Base-by-base conservation (phyloP, 2,329 filamentous ascomycete species). In the Neoarthrinium moseri region DNA sequence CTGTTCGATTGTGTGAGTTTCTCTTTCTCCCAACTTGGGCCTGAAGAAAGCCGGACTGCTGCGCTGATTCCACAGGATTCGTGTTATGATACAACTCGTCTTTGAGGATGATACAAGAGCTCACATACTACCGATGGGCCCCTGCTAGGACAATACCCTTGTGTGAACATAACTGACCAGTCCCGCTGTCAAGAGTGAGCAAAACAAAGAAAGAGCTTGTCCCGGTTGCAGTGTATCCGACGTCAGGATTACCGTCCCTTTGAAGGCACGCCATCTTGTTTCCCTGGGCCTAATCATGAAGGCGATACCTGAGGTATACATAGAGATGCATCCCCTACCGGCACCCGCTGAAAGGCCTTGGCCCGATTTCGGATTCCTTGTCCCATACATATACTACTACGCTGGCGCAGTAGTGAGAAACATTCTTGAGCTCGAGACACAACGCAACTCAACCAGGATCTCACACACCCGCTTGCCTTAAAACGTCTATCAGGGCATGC, bases 261-360 rank as follows among this genome's bases (percentile, higher is more conserved):
- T 43, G 39, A 33, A 17, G 5, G 33, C 26, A 43, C n/a, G n/a
- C 10, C 8, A 32, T 43, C 39, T 43, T 43, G 39, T 43, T 33
- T 11, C 21, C 21, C 13, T 24, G 21, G 29, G 39, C 33, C 39
- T 33, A 29, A 15, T 18, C 36, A 26, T 22, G 21, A 7, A 6
- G 6, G 12, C 11, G 18, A 12, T 11, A 15, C 36, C 36, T n/a
- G 12, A 22, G 36, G 21, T 22, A 26, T 39, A 39, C 23, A 23
- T 34, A 21, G 22, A 35, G 11, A 10, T 13, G 34, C 6, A 6
- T 36, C 18, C 34, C 34, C n/a, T n/a, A 21, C 34, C 5, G 8
- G 26, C 26, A 8, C n/a, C 26, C n/a, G 26, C 26, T 7, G n/a
- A 29, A n/a, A 8, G 26, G 8, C 26, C n/a, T 29, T 29, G 8